phyloP scores from a whole-genome alignment of 2,329 filamentous ascomycete genomes.

The Sporothrix pseudoabietina region DNA sequence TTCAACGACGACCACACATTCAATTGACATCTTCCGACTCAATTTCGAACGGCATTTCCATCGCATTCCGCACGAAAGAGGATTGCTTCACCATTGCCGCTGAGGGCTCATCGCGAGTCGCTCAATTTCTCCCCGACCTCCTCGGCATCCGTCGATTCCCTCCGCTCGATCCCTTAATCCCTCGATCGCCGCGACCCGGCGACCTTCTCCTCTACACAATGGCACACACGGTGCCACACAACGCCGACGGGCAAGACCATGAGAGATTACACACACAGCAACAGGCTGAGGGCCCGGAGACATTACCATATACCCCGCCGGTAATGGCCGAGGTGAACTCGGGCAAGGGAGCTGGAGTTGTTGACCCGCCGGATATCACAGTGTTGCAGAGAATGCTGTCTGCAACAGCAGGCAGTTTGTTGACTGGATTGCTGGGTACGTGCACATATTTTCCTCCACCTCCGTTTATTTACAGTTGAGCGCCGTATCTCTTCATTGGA shows the following conservation, averaged over 20 bases:
- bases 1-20: background rate
- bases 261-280: constrained; percentile 42
- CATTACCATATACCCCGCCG: constrained; percentile 40
- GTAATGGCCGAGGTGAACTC: constrained; percentile 39
- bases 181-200: background rate
- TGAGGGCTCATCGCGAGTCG: constrained; percentile 29
- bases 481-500: background rate
- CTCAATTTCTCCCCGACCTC: constrained; percentile 17
- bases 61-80: background rate
- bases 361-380: constrained; percentile 67
- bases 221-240: constrained; percentile 30
- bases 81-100: background rate
- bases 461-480: background rate
- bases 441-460: background rate
- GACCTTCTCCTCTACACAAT: constrained; percentile 20
- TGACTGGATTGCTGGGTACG: constrained; percentile 84
- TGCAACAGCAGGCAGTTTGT: constrained; percentile 83
- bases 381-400: constrained; percentile 91
- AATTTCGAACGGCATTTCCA: constrained; percentile 3
- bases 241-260: constrained; percentile 43
- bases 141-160: background rate
- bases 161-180: background rate
- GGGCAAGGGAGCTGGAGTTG: constrained; percentile 25
- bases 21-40: constrained; percentile 9
- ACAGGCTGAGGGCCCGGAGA: constrained; percentile 42